A percentile compares a stretch with the other conserved stretches of the same genome.
These are phyloP conservation scores for Pyrus bretschneideri DNA, from an alignment of 306 rosid genomes.

Conservation along the genomic window DNA sequence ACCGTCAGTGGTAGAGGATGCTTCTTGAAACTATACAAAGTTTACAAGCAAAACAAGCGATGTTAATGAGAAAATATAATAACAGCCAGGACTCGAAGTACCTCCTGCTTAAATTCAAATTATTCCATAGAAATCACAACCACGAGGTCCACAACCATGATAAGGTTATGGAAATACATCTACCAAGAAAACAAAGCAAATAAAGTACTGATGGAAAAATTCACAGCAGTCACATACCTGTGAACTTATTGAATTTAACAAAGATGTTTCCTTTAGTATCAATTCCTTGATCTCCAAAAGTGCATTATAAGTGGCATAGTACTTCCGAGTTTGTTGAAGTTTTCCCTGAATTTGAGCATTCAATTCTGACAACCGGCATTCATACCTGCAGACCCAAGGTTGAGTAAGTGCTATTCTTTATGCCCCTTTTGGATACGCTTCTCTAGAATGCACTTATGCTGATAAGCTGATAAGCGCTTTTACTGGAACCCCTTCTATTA, in stretches of 20 bases:
- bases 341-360: slow-evolving; percentile 77
- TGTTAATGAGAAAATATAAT: neutral
- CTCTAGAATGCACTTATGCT: neutral
- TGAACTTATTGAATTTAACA: slow-evolving; percentile 77
- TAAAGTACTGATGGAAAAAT: neutral
- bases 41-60: neutral
- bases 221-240: slow-evolving; percentile 42
- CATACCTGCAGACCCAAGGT: slow-evolving; percentile 54
- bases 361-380: slow-evolving; percentile 64
- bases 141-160: neutral
- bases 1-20: slow-evolving; percentile 62
- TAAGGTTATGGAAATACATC: neutral
- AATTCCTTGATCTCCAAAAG: slow-evolving; percentile 85
- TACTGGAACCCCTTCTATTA: neutral
- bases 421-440: neutral
- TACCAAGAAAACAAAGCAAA: neutral
- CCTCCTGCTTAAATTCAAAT: neutral
- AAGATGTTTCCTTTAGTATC: slow-evolving; percentile 85
- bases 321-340: slow-evolving; percentile 71
- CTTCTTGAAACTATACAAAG: slow-evolving; percentile 75
- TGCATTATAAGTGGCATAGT: slow-evolving; percentile 79
- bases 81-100: neutral
- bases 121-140: neutral
- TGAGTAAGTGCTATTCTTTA: neutral
- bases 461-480: neutral